phyloP scores from a whole-genome alignment of 768 basidiomycete species.

The Crassisporium funariophilum region DNA sequence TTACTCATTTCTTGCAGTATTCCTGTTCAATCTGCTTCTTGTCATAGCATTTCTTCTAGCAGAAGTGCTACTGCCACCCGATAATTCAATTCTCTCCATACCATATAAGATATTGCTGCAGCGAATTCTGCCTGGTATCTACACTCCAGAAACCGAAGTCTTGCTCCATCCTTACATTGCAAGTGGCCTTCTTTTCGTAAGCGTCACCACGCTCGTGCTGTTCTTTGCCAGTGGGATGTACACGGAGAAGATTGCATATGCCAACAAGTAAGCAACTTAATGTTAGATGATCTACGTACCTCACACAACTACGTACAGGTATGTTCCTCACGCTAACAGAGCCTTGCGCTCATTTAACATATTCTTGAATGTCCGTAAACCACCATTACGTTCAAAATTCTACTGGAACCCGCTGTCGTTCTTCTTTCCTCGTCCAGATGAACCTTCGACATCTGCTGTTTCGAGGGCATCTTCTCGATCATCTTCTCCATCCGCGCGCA shows the following conservation, averaged over 20 bases:
- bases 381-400: constrained; percentile 65
- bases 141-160: constrained; percentile 42
- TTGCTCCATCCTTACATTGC: constrained; percentile 73
- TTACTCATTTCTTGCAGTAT: constrained; percentile 51
- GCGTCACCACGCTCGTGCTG: constrained; percentile 85
- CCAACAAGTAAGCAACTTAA: constrained; percentile 72
- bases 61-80: constrained; percentile 68
- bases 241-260: constrained; percentile 93
- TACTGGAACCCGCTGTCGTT: constrained; percentile 57
- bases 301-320: constrained; percentile 51
- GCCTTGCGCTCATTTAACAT: constrained; percentile 93
- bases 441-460: constrained; percentile 24
- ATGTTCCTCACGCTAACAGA: constrained; percentile 94
- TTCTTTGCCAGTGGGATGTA: constrained; percentile 99
- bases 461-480: constrained; percentile 32
- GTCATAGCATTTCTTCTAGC: constrained; percentile 72
- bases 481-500: constrained; percentile 40
- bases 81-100: constrained; percentile 65
- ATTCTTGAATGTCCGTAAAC: constrained; percentile 91
- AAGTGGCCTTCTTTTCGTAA: constrained; percentile 81
- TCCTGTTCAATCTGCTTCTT: constrained; percentile 67
- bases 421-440: constrained; percentile 52
- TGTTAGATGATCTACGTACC: background rate
- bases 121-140: constrained; percentile 52
- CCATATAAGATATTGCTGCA: constrained; percentile 59